Conservation (phyloP, 1,284 basidiomycete genomes). For the Cerioporus squamosus region DNA sequence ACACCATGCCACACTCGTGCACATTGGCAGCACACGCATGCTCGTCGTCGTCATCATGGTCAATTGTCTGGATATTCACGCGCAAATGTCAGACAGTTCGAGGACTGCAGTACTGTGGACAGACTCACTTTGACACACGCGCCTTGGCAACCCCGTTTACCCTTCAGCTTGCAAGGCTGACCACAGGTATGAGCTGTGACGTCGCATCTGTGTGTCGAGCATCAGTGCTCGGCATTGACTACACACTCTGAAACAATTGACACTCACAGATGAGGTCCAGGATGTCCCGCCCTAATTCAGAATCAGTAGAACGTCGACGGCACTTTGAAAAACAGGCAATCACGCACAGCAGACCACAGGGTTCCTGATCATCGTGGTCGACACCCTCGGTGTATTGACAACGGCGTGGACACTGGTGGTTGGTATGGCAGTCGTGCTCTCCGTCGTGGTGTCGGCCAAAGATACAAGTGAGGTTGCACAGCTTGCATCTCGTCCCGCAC, state of each 20-base stretch:
- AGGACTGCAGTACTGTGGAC: background rate
- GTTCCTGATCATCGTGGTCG: slow-evolving; percentile 33
- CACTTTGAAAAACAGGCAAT: no score
- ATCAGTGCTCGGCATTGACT: no score
- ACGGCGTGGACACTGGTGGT: slow-evolving; percentile 46
- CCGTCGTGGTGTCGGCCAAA: slow-evolving; percentile 48
- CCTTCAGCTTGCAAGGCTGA: slow-evolving; percentile 45
- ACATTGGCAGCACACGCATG: slow-evolving; percentile 56
- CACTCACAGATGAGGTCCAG: slow-evolving; percentile 32
- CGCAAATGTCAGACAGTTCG: no score
- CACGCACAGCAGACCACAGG: slow-evolving; percentile 52
- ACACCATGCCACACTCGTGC: slow-evolving; percentile 61
- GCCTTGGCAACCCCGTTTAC: slow-evolving; percentile 49
- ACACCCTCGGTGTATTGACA: slow-evolving; percentile 48
- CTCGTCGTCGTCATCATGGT: slow-evolving; percentile 47
- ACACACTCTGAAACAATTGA: no score
- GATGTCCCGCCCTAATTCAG: slow-evolving; percentile 54
- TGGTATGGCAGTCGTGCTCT: slow-evolving; percentile 52
- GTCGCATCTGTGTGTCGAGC: slow-evolving; percentile 43
- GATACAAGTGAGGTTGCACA: slow-evolving; percentile 54
- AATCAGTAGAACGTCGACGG: background rate
- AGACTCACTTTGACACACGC: slow-evolving; percentile 52
- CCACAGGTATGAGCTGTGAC: slow-evolving; percentile 57
- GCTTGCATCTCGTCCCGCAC: slow-evolving; percentile 49
- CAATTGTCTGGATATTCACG: slow-evolving; percentile 39